Evolutionary conservation across 352 stramenopile genomes (phyloP).

Genomic region (Globisporangium paroecandrum): DNA sequence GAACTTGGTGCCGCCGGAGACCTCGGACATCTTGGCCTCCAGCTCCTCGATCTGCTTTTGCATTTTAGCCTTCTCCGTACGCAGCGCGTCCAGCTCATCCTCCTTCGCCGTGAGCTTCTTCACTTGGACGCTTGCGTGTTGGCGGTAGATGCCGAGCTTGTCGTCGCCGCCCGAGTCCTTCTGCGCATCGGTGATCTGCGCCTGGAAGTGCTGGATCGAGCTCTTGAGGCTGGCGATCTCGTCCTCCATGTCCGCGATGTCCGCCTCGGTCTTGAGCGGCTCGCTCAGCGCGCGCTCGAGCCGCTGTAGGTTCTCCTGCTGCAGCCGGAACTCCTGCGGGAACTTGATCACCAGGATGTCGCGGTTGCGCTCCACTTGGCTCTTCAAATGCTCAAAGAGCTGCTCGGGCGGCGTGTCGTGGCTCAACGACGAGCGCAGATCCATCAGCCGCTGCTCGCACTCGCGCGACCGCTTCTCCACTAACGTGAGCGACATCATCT

Average conservation of each 20-base stretch:
- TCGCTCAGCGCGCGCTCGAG: constrained; percentile 72
- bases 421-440: constrained; percentile 67
- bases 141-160: constrained; percentile 90
- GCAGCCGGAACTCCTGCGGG: constrained; percentile 64
- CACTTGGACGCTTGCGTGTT: constrained; percentile 84
- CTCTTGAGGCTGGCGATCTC: constrained; percentile 61
- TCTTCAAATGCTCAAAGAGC: constrained; percentile 81
- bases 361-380: constrained; percentile 74
- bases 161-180: constrained; percentile 70
- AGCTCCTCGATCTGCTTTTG: constrained; percentile 70
- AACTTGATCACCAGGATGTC: constrained; percentile 71
- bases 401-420: constrained; percentile 82
- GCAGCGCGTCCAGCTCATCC: constrained; percentile 76
- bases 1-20: constrained; percentile 63
- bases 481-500: constrained; percentile 81
- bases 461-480: constrained; percentile 81
- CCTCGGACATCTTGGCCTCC: constrained; percentile 58
- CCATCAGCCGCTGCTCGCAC: constrained; percentile 61
- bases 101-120: constrained; percentile 90
- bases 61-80: constrained; percentile 54
- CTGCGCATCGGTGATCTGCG: constrained; percentile 74
- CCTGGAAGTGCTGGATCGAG: constrained; percentile 60
- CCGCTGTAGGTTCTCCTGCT: constrained; percentile 75
- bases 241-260: constrained; percentile 87
- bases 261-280: constrained; percentile 78